These are phyloP conservation scores for Fraxinus paxiana DNA, from an alignment of 305 asterid species.

Conservation along the genomic window DNA sequence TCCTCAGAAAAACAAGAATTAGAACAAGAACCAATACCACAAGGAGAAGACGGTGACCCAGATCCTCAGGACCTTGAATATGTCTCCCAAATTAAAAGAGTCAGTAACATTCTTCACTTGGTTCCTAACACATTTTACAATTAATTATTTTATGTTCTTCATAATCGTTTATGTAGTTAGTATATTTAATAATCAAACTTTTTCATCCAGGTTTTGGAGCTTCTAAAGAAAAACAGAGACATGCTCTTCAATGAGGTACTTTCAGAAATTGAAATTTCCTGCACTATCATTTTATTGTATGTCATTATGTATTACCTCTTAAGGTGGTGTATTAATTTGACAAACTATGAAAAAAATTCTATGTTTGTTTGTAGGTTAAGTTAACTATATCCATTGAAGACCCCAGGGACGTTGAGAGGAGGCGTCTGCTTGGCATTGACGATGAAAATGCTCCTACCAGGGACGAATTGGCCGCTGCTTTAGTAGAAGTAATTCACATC, in stretches of 20 bases:
- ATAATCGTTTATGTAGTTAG: neutral
- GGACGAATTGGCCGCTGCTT: conserved; percentile 74
- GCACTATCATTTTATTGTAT: neutral
- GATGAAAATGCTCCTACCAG: conserved; percentile 87
- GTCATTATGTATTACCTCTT: neutral
- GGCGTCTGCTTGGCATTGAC: conserved; percentile 87
- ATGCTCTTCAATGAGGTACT: conserved; percentile 82
- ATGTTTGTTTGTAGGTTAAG: conserved; percentile 50
- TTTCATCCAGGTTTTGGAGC: conserved; percentile 64
- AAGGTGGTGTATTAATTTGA: neutral
- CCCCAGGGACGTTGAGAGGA: conserved; percentile 91
- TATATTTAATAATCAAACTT: neutral
- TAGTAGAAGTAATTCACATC: conserved; percentile 61
- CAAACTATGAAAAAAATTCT: neutral
- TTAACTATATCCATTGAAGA: conserved; percentile 84
- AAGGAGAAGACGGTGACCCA: conserved; percentile 29
- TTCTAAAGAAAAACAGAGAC: conserved; percentile 74
- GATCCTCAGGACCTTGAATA: conserved; percentile 65
- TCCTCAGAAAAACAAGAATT: conserved; percentile 22
- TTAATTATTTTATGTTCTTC: neutral
- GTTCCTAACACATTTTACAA: neutral
- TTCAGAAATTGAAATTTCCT: neutral
- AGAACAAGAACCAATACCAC: neutral
- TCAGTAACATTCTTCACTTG: conserved; percentile 19
- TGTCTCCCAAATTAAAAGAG: conserved; percentile 63